Evolutionary conservation across 805 yeast genomes (phyloP), one percentile per base, ranked within the genome.

Genomic region (Myxozyma vanderwaltii): DNA sequence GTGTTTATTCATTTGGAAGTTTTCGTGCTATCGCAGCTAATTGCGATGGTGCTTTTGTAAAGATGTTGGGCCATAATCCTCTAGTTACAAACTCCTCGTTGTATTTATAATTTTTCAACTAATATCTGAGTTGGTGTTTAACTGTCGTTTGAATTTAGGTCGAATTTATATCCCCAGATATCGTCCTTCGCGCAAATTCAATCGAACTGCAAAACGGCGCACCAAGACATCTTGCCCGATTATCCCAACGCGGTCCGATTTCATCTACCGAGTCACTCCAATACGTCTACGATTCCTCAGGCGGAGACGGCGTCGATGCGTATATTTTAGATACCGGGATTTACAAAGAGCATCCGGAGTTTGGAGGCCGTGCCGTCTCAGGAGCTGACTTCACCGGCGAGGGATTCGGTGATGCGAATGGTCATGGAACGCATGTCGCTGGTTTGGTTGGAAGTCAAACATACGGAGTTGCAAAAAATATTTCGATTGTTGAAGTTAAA

Each of bases 341-440:
- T 58, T 69, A 73, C 53, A 60, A 65, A 38, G 72, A 72, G 23
- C 81, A 79, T 54, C 75, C 77, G 2, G 83, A 81, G 44, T 78
- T 81, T 58, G 74, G 71, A 3, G 73, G 75, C 2, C 72, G 83
- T 39, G 80, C 78, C 0, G 68, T 72, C 12, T 69, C 71, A 45
- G 73, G 81, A 19, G 76, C 74, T 0, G 84, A 82, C 56, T 77
- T 80, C 63, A 79, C 84, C 0, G 72, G 71, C 2, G 77, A 75
- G 40, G 77, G 76, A 10, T 55, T 79, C 0, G 89, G 88, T 5
- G 97, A 91, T 70, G 74, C 74, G 8, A 85, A 86, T 66, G 97
- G 97, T 0, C 97, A 91, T 71, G 97, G 96, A n/a, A 89, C 97
- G 0, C 97, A 91, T 72, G 95, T 91, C 49, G 96, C 97, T 0